Conservation (phyloP, 108 stramenopile genomes). For the Discostella stelligeroides region DNA sequence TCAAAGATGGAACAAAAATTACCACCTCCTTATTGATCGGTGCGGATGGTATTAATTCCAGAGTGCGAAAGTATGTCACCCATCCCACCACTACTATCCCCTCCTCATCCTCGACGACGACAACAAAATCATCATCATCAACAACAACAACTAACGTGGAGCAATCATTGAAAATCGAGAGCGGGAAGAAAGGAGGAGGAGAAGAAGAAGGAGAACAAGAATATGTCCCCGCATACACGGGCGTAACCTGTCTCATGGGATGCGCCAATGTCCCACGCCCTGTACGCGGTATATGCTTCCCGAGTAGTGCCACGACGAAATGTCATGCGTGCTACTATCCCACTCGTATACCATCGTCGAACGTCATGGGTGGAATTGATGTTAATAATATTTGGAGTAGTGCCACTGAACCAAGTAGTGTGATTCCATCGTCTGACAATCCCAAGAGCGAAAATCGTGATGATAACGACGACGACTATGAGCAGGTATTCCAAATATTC, state of each 20-base stretch:
- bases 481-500: conserved; percentile 71
- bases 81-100: conserved; percentile 16
- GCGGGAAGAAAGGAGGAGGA: not conserved
- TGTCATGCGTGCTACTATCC: conserved; percentile 73
- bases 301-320: conserved; percentile 58
- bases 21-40: conserved; percentile 52
- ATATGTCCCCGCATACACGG: conserved; percentile 46
- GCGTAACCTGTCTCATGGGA: conserved; percentile 70
- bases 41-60: conserved; percentile 69
- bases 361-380: no score
- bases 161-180: not conserved
- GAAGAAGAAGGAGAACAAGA: not conserved
- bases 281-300: conserved; percentile 57
- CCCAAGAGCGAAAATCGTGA: no score
- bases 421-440: no score
- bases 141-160: not conserved
- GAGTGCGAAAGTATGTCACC: conserved; percentile 54
- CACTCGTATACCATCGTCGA: conserved; percentile 32
- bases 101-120: not conserved
- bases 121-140: not conserved
- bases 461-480: conserved; percentile 21
- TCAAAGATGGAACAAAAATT: conserved; percentile 57
- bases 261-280: conserved; percentile 42
- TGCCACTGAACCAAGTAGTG: no score
- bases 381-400: no score